Conservation (phyloP, 2,329 filamentous ascomycete genomes). For the Aspergillus novoparasiticus region DNA sequence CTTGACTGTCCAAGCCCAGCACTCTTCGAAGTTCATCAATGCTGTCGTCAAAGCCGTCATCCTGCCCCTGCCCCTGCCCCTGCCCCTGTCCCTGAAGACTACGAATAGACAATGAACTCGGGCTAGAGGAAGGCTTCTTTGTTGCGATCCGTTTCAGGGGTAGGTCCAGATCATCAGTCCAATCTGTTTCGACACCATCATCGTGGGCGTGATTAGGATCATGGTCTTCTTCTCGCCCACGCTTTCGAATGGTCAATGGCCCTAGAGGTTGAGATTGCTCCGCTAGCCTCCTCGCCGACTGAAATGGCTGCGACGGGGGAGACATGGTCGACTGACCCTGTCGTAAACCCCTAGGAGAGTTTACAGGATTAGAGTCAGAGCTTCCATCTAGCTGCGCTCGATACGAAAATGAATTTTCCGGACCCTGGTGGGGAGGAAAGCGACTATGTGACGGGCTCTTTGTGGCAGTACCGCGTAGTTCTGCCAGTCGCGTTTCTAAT, state of each 20-base stretch:
- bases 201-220: background rate
- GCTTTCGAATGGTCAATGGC: slow-evolving; percentile 17
- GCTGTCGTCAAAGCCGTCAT: slow-evolving; percentile 3
- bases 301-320: slow-evolving; percentile 6
- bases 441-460: slow-evolving; percentile 3
- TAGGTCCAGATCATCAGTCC: slow-evolving; percentile 12
- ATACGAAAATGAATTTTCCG: background rate
- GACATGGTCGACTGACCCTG: slow-evolving; percentile 13
- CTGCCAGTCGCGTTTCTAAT: slow-evolving; percentile 28
- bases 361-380: background rate
- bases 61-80: slow-evolving; percentile 1
- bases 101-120: background rate
- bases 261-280: slow-evolving; percentile 8
- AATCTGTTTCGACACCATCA: slow-evolving; percentile 10
- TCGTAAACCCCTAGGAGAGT: slow-evolving; percentile 1
- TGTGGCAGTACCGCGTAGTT: slow-evolving; percentile 21
- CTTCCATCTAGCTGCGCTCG: slow-evolving; percentile 22
- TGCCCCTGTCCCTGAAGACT: slow-evolving; percentile 5
- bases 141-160: slow-evolving; percentile 14
- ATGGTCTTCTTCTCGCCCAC: slow-evolving; percentile 7
- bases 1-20: slow-evolving; percentile 28
- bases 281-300: background rate
- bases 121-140: slow-evolving; percentile 5
- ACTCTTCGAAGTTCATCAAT: slow-evolving; percentile 24
- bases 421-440: background rate